Base-by-base conservation (phyloP, 23 red algal genomes). In the Gracilaria caudata region DNA sequence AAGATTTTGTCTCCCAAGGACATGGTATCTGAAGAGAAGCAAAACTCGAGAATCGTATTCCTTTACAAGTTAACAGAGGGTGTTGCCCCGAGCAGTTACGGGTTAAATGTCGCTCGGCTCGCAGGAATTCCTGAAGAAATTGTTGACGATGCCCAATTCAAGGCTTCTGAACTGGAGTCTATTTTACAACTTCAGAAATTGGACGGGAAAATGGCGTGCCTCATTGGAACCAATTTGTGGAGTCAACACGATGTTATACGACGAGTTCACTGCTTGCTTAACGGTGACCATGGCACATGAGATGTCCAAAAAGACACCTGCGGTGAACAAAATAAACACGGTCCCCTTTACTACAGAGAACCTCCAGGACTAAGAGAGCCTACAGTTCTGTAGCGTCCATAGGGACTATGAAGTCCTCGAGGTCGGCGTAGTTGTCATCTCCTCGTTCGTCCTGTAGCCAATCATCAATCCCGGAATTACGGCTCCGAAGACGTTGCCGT, bases 11-110 rank as follows among this genome's bases (percentile, higher is more conserved):
- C 1, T 19, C 33, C 38, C 13, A 19, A 10, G 12, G 55, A 83
- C 19, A 33, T 6, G 19, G 44, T 10, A 59, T 35, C 21, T 4
- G 53, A 44, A 28, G 33, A 43, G 0, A 41, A 37, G 11, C 19
- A 35, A 13, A 71, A 40, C 26, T 71, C 64, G 23, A 82, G 65
- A 61, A 95, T 95, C 60, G 90, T 86, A 23, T 91, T 95, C 41
- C 85, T 95, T 58, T 95, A 95, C 80, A 90, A 90, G 85, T 66
- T 95, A 54, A 95, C 86, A 21, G 46, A 64, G 35, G 93, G 93
- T 14, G 57, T 90, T 36, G 93, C 93, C 13, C 43, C 40, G 32
- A 66, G 77, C 40, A 90, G 85, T 73, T 89, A 95, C 66, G 93
- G 93, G 44, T 39, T 95, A 20, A 95, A 95, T 64, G 93, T 95